Conservation (phyloP, 768 basidiomycete genomes). For the Lactifluus pinguis region DNA sequence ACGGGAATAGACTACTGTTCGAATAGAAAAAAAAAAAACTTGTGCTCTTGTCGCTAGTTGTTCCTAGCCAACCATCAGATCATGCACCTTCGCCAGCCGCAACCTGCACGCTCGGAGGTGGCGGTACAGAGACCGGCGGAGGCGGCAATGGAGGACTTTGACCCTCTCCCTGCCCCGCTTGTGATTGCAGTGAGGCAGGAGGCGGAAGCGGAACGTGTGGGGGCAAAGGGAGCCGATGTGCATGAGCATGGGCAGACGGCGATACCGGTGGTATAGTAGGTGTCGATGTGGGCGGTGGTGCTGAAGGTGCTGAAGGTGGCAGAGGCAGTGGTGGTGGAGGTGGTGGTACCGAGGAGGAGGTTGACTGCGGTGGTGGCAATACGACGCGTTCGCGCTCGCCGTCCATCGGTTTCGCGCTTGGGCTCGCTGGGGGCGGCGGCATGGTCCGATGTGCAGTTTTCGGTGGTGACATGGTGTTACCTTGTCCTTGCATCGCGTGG, state of each 20-base stretch:
- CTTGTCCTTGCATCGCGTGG: neutral
- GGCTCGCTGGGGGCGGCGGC: constrained; percentile 2
- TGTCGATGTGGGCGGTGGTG: neutral
- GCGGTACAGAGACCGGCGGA: neutral
- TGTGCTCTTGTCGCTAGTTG: neutral
- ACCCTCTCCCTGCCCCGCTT: neutral
- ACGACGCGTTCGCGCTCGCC: constrained; percentile 10
- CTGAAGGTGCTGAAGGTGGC: too few relatives aligned
- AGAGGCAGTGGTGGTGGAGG: neutral
- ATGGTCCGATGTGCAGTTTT: neutral
- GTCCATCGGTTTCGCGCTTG: constrained; percentile 15
- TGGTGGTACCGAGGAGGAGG: neutral
- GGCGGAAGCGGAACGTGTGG: neutral
- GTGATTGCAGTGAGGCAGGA: neutral
- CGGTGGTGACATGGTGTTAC: constrained; percentile 9
- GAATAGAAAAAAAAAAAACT: neutral
- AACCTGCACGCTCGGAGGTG: constrained; percentile 6
- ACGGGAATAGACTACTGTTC: too few relatives aligned
- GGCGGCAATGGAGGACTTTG: neutral
- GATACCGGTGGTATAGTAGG: neutral
- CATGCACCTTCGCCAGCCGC: constrained; percentile 10
- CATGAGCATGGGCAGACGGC: neutral
- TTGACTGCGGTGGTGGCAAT: neutral
- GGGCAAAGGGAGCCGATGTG: constrained; percentile 10
- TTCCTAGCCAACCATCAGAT: neutral